Percentiles rank a stretch among this genome's conserved stretches.
These are phyloP conservation scores for Glycine tomentella DNA, from an alignment of 306 rosid genomes.

Conservation along the genomic window DNA sequence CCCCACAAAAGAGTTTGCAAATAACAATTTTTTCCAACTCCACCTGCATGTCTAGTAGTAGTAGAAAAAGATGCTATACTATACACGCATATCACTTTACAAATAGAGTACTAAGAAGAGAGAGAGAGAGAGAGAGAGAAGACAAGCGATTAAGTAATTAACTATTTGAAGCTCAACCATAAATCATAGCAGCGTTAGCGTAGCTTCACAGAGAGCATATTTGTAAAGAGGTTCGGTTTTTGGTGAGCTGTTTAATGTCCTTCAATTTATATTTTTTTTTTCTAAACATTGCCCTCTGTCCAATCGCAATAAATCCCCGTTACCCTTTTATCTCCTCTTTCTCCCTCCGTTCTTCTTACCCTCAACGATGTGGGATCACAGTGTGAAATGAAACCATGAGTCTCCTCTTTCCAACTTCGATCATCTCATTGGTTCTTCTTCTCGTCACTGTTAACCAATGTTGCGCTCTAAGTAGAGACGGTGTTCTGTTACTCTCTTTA, in stretches of 20 bases:
- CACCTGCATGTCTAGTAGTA: constrained; percentile 59
- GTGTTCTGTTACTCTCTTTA: constrained; percentile 68
- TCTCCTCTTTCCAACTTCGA: neutral
- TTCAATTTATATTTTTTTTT: neutral
- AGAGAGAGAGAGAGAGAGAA: neutral
- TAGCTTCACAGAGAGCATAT: constrained; percentile 49
- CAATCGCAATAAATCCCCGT: constrained; percentile 55
- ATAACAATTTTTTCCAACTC: constrained; percentile 46
- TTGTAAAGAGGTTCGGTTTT: constrained; percentile 47
- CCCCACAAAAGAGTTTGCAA: neutral
- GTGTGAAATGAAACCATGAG: constrained; percentile 58
- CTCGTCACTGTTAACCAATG: constrained; percentile 47
- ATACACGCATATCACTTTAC: neutral
- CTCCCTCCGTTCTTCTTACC: constrained; percentile 35
- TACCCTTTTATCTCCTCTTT: neutral
- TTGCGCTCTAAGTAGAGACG: constrained; percentile 62
- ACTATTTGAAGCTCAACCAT: constrained; percentile 49
- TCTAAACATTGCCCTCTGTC: constrained; percentile 62
- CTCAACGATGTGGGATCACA: constrained; percentile 56
- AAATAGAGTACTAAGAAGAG: constrained; percentile 34
- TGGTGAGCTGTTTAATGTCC: constrained; percentile 59
- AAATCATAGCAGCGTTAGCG: constrained; percentile 46
- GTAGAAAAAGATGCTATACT: constrained; percentile 62
- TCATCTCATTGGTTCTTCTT: constrained; percentile 26
- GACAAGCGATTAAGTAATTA: constrained; percentile 35